Evolutionary conservation across 768 basidiomycete genomes (phyloP), one percentile per base, ranked within the genome.

Genomic region (Leccinum fibrillosum): DNA sequence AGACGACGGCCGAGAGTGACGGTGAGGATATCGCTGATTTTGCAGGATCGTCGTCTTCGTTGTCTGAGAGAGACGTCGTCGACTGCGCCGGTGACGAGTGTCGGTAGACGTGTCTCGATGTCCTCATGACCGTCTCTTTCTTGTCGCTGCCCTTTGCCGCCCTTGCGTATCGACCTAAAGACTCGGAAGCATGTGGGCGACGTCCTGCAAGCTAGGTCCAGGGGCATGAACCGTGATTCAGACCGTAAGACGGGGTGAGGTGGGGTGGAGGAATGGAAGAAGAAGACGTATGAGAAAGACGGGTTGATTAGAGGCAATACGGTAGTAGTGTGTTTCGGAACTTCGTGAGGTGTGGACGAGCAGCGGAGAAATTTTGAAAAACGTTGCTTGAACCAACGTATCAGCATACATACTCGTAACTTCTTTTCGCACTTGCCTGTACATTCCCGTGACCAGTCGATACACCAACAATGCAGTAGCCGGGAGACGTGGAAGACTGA

Each of bases 21-120:
- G 62, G 64, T 23, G 67, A 72, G 58, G 76, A 77, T 34, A 78
- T 76, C 35, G 72, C 58, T 44, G 80, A 81, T 58, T 79, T 80
- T 49, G 78, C 77, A 37, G 80, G 82, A 68, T 88, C 85, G 67
- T 88, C 85, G 62, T 81, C 80, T 69, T 88, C 84, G 62, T 85
- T 83, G 74, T 89, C 89, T 34, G 89, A 90, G 61, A 90, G 78
- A 17, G 90, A 90, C n/a, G 86, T 89, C 9, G 80, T 83, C 5
- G 89, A 90, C 62, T 87, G 86, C n/a, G 83, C 78, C 1, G 74
- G 81, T 66, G 77, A 87, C 74, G 67, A 77, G 57, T 68, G 66
- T 47, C 69, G 58, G 64, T 76, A 77, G 19, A 67, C 75, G 63
- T 73, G 69, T 55, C 73, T 67, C 59, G 74, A 64, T 58, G 74